phyloP scores from a whole-genome alignment of 495 filamentous ascomycete genomes.

The Oleoguttula mirabilis region DNA sequence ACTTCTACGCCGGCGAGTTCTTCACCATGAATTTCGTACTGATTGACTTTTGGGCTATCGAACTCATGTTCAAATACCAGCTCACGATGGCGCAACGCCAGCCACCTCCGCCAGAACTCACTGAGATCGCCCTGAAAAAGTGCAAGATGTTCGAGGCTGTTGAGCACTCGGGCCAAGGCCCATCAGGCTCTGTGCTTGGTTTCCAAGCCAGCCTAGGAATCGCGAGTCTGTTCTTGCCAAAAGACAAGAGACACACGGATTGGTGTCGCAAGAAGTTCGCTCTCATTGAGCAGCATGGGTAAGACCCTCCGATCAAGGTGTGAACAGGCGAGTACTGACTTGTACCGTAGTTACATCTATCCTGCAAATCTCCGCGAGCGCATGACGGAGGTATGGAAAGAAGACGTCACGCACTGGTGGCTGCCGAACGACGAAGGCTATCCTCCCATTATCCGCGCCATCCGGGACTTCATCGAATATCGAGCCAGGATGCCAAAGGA shows the following conservation, averaged over 20 bases:
- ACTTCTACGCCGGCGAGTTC: slow-evolving; percentile 53
- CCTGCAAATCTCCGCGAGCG: slow-evolving; percentile 58
- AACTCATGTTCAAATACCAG: slow-evolving; percentile 71
- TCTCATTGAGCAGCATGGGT: slow-evolving; percentile 72
- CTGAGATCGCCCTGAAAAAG: slow-evolving; percentile 50
- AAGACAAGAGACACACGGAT: slow-evolving; percentile 57
- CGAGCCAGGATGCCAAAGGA: slow-evolving; percentile 48
- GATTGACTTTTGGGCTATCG: slow-evolving; percentile 65
- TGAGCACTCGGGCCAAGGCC: slow-evolving; percentile 56
- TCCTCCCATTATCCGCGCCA: slow-evolving; percentile 54
- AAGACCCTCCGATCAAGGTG: slow-evolving; percentile 29
- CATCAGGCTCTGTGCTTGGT: slow-evolving; percentile 53
- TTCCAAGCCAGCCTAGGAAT: slow-evolving; percentile 70
- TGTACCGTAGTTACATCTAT: slow-evolving; percentile 59
- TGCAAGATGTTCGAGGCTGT: slow-evolving; percentile 70
- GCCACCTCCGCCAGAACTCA: slow-evolving; percentile 42
- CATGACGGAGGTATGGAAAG: slow-evolving; percentile 60
- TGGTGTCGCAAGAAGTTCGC: slow-evolving; percentile 77
- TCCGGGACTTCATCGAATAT: slow-evolving; percentile 66
- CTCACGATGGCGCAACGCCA: slow-evolving; percentile 41
- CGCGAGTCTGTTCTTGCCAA: slow-evolving; percentile 63
- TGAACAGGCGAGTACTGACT: slow-evolving; percentile 9
- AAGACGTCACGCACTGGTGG: slow-evolving; percentile 71
- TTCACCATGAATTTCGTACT: slow-evolving; percentile 63
- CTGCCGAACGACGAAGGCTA: slow-evolving; percentile 69